These are phyloP conservation scores for Rhododendron ferrugineum DNA, from an alignment of 148 eudicot genomes.

Conservation along the genomic window DNA sequence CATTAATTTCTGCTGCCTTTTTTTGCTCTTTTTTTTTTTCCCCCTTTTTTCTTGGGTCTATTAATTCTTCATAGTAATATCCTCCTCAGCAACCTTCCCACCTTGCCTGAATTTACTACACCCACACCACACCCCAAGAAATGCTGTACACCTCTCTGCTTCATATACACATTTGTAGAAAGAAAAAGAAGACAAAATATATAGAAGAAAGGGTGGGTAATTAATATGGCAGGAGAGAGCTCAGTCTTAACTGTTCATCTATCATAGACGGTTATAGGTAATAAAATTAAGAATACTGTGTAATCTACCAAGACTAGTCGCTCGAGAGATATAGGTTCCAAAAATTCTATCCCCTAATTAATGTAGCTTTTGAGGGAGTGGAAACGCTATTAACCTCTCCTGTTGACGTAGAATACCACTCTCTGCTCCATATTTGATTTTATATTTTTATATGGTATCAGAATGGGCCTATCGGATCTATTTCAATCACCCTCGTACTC, in stretches of 20 bases:
- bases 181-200: neutral
- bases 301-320: neutral
- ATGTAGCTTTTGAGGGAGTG: neutral
- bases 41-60: neutral
- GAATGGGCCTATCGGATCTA: neutral
- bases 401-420: neutral
- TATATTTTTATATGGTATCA: neutral
- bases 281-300: neutral
- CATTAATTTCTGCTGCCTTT: neutral
- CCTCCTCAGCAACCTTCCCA: neutral
- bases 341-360: neutral
- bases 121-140: neutral
- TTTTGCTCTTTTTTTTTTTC: neutral
- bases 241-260: neutral
- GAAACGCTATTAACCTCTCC: neutral
- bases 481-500: neutral
- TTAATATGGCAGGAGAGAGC: neutral
- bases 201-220: neutral
- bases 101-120: neutral
- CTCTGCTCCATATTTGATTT: neutral
- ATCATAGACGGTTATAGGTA: neutral
- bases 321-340: neutral
- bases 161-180: neutral
- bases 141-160: neutral
- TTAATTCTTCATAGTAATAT: constrained; percentile 3